These are phyloP conservation scores for Boletus tomentosulus DNA, from an alignment of 768 basidiomycete genomes.

Conservation along the genomic window DNA sequence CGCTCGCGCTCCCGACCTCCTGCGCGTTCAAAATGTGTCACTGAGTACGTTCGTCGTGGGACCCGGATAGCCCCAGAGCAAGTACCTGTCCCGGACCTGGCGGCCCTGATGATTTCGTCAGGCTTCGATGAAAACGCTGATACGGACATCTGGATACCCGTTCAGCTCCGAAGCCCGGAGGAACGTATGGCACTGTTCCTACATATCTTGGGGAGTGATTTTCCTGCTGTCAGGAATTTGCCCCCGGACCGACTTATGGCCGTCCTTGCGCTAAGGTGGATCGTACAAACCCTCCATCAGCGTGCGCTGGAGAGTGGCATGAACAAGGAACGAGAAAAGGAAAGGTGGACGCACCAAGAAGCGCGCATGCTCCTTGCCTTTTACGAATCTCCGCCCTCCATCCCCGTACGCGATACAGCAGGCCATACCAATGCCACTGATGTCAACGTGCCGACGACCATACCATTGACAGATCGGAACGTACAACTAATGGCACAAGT, in stretches of 20 bases:
- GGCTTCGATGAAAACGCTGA: constrained; percentile 23
- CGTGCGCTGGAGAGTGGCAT: constrained; percentile 47
- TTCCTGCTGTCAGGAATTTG: constrained; percentile 43
- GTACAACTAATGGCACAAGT: constrained; percentile 68
- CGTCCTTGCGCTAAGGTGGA: constrained; percentile 62
- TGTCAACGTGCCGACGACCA: constrained; percentile 1
- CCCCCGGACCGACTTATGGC: constrained; percentile 43
- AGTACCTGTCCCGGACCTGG: constrained; percentile 48
- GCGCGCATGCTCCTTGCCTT: constrained; percentile 55
- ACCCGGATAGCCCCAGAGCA: constrained; percentile 57
- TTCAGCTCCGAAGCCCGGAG: constrained; percentile 47
- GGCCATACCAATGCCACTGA: constrained; percentile 15
- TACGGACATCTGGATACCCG: constrained; percentile 33
- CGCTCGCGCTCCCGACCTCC: constrained; percentile 21
- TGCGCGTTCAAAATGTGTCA: constrained; percentile 27
- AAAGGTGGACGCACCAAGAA: constrained; percentile 67
- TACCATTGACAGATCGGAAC: constrained; percentile 50
- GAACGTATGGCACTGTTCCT: constrained; percentile 56
- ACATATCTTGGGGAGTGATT: constrained; percentile 52
- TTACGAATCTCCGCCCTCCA: constrained; percentile 29
- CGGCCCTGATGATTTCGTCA: constrained; percentile 42
- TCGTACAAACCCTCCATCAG: constrained; percentile 45
- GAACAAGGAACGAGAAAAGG: constrained; percentile 57
- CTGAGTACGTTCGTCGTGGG: constrained; percentile 68
- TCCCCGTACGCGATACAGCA: constrained; percentile 7